Base-by-base conservation (phyloP, 78 protist genomes). In the Dictyostelium firmibasis region DNA sequence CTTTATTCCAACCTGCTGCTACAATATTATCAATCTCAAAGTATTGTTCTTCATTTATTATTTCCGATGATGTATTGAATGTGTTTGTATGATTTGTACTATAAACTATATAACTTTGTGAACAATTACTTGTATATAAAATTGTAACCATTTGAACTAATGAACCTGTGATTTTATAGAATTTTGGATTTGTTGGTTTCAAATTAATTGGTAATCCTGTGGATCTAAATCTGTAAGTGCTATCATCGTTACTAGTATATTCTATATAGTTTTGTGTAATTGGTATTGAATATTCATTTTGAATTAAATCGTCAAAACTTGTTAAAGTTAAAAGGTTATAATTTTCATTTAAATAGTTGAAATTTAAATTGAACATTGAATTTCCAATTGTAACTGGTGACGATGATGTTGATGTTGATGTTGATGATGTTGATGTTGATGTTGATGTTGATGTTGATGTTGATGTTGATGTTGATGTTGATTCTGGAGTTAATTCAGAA, bases 21-120 rank as follows among this genome's bases (percentile, higher is more conserved):
- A 87, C 93, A 16, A 33, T 43, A 62, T 72, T 75, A 36, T 87
- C 86, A 29, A 87, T 78, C 44, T 78, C 78, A 87, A 87, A 87
- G 25, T 72, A 87, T 67, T 87, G 93, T 36, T 60, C 18, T n/a
- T 38, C 4, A 79, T 62, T 77, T 23, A 33, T 72, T 33, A 18
- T 16, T 16, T 27, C 23, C 0, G 8, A 27, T 2, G 8, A 27
- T 5, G n/a, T 2, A 50, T 50, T 50, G 20, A 3, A 16, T 13
- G 18, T 13, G 5, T 1, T 50, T 0, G 35, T 41, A 14, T 43
- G 44, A 4, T 27, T 72, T 1, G 2, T 41, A 57, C 79, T 76
- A 41, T 76, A 76, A 38, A 38, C 83, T 14, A 23, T 29, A 35
- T 18, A 27, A 25, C 25, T n/a, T 79, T 79, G 64, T 18, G 86